phyloP scores from a whole-genome alignment of 805 yeast species.

The Pichia cabralensis region DNA sequence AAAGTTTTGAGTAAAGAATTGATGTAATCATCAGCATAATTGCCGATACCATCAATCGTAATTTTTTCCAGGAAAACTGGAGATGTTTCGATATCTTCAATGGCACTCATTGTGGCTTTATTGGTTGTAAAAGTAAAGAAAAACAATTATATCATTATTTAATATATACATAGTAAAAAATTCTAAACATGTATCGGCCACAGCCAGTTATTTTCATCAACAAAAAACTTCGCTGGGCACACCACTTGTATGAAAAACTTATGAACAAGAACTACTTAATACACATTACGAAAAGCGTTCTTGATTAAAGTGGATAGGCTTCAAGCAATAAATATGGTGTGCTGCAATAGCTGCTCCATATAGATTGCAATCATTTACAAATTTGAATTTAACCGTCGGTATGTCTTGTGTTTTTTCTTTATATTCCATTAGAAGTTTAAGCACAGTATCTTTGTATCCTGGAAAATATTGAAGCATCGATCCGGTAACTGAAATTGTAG shows the following conservation, averaged over 20 bases:
- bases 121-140: too few relatives aligned
- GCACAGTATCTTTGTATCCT: slow-evolving; percentile 5
- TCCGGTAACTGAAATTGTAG: slow-evolving; percentile 10
- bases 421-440: background rate
- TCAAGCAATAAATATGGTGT: too few relatives aligned
- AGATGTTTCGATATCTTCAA: slow-evolving; percentile 4
- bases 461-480: slow-evolving; percentile 11
- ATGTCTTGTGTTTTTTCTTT: background rate
- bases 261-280: too few relatives aligned
- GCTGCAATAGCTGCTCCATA: slow-evolving; percentile 9
- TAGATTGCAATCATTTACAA: slow-evolving; percentile 5
- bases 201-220: too few relatives aligned
- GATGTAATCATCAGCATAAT: slow-evolving; percentile 32
- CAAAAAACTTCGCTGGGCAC: too few relatives aligned
- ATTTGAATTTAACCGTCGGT: slow-evolving; percentile 2
- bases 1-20: slow-evolving; percentile 37
- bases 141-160: too few relatives aligned
- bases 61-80: slow-evolving; percentile 23
- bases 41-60: slow-evolving; percentile 23
- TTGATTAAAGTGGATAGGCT: slow-evolving; percentile 2
- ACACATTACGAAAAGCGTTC: too few relatives aligned
- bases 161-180: too few relatives aligned
- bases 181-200: too few relatives aligned
- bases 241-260: too few relatives aligned
- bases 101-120: slow-evolving; percentile 1